Percentiles rank a stretch among this genome's conserved stretches.
Conservation (phyloP, 305 asterid species). For the Plantago coronopus region DNA sequence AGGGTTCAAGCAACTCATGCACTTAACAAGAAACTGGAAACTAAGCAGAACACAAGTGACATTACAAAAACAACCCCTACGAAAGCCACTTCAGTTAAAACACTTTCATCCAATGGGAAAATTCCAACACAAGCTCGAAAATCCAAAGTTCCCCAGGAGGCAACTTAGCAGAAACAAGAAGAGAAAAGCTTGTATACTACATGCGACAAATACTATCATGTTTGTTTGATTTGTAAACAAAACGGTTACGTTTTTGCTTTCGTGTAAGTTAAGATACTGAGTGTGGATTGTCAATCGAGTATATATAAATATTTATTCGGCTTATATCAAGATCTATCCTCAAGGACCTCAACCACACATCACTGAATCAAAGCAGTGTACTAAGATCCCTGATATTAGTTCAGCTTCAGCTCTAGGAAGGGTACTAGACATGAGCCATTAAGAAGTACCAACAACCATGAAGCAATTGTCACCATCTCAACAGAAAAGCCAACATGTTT, state of each 20-base stretch:
- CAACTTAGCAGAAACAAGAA: not conserved
- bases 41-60: conserved; percentile 30
- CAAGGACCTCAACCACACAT: not conserved
- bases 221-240: conserved; percentile 5
- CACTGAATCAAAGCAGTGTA: not conserved
- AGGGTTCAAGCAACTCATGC: conserved; percentile 37
- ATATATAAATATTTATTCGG: not conserved
- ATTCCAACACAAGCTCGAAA: conserved; percentile 28
- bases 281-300: not conserved
- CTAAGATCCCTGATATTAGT: conserved; percentile 15
- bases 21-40: conserved; percentile 32
- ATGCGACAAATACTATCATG: not conserved
- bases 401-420: conserved; percentile 21
- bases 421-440: conserved; percentile 44
- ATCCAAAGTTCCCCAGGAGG: conserved; percentile 22
- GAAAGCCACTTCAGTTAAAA: conserved; percentile 34
- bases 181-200: not conserved
- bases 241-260: not conserved
- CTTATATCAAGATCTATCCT: not conserved
- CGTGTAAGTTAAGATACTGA: not conserved
- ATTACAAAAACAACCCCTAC: conserved; percentile 23
- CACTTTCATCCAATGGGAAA: conserved; percentile 32
- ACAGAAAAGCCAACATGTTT: conserved; percentile 29
- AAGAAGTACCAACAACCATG: conserved; percentile 60
- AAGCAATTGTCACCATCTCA: conserved; percentile 58